phyloP scores from a whole-genome alignment of 169 alveolate genomes.

The Eimeria falciformis region DNA sequence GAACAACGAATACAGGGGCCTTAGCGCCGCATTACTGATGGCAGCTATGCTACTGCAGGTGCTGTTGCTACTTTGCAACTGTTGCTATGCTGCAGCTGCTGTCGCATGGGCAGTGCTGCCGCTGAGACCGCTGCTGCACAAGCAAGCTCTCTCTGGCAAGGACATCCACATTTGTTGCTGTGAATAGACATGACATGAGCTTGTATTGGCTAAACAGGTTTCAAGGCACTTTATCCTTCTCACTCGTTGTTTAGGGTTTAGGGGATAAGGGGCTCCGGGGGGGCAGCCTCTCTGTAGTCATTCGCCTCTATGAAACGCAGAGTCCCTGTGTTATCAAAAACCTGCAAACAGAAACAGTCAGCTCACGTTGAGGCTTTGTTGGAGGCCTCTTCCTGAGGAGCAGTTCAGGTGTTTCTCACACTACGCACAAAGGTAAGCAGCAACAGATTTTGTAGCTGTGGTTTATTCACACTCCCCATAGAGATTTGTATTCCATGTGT shows the following conservation, averaged over 20 bases:
- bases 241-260: slow-evolving; percentile 9
- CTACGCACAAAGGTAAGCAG: not conserved
- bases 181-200: not conserved
- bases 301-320: slow-evolving; percentile 28
- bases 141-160: not conserved
- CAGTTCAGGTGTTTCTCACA: too few species aligned
- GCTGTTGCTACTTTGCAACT: not conserved
- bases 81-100: slow-evolving; percentile 3
- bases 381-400: too few species aligned
- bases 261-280: slow-evolving; percentile 18
- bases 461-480: not conserved
- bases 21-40: slow-evolving; percentile 22
- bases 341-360: slow-evolving; percentile 24
- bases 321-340: slow-evolving; percentile 69
- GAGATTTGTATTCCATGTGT: not conserved
- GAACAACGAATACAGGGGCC: not conserved
- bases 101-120: too few species aligned
- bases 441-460: not conserved
- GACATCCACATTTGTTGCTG: not conserved
- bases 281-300: slow-evolving; percentile 24
- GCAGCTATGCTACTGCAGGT: not conserved
- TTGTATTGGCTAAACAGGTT: not conserved
- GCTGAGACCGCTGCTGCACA: not conserved
- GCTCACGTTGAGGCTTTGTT: too few species aligned
- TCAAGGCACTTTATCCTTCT: too few species aligned